Conservation (phyloP, 441 rosid genomes). For the Metrosideros polymorpha region DNA sequence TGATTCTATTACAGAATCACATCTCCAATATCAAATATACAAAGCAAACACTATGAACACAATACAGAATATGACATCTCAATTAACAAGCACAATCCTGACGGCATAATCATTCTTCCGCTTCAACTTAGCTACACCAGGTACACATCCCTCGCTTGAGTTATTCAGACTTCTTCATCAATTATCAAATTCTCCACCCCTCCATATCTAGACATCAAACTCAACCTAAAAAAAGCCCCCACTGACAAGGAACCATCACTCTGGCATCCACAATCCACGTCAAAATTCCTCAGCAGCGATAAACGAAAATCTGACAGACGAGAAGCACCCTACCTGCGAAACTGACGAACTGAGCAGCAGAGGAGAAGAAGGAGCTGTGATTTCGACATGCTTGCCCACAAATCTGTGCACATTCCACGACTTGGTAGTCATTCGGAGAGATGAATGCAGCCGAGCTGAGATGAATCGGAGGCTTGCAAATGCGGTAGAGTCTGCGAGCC, state of each 20-base stretch:
- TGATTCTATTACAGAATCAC: background rate
- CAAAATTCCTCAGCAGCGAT: background rate
- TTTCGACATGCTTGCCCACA: conserved; percentile 1
- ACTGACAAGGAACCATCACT: background rate
- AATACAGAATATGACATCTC: background rate
- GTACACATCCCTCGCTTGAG: background rate
- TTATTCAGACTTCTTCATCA: background rate
- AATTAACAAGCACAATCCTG: background rate
- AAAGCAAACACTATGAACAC: background rate
- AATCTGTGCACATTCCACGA: conserved; percentile 1
- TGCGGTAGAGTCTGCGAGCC: conserved; percentile 32
- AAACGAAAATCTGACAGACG: background rate
- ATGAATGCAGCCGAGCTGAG: conserved; percentile 14
- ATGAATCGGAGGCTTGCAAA: conserved; percentile 17
- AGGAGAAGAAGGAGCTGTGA: background rate
- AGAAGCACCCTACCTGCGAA: conserved; percentile 20
- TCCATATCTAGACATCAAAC: background rate
- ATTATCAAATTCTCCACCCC: background rate
- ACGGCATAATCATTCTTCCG: background rate
- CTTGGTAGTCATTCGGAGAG: conserved; percentile 8
- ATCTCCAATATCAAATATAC: background rate
- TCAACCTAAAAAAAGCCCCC: background rate
- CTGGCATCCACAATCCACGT: background rate
- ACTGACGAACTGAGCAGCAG: conserved; percentile 5
- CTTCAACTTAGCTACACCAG: background rate